A percentile compares a stretch with the other conserved stretches of the same genome.
Evolutionary conservation across 2,329 filamentous ascomycete species (phyloP).

Genomic region (Bipolaris cookei): DNA sequence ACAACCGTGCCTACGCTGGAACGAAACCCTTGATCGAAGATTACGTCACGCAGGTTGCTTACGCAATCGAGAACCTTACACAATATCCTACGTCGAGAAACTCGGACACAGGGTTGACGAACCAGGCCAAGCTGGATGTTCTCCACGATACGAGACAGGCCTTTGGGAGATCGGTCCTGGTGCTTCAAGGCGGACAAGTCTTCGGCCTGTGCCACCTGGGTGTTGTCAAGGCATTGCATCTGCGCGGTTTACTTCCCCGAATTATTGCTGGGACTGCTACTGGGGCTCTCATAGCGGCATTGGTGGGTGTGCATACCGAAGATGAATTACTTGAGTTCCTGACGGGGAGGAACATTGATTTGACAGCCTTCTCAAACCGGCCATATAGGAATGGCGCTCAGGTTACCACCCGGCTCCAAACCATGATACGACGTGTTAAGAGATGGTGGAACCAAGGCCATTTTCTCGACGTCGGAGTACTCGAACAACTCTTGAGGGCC

Average conservation of each 20-base stretch:
- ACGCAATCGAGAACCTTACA: constrained; percentile 78
- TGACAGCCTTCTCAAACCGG: constrained; percentile 73
- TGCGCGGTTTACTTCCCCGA: constrained; percentile 79
- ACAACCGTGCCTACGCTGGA: constrained; percentile 83
- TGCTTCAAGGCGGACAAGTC: constrained; percentile 88
- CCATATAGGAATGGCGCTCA: constrained; percentile 28
- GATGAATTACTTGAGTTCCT: constrained; percentile 81
- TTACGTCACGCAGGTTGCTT: constrained; percentile 84
- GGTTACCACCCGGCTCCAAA: constrained; percentile 56
- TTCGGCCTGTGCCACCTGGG: constrained; percentile 91
- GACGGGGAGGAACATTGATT: constrained; percentile 78
- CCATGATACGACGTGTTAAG: constrained; percentile 68
- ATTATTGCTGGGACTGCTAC: constrained; percentile 93
- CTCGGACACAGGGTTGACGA: constrained; percentile 63
- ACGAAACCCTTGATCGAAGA: constrained; percentile 92
- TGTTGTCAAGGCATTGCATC: constrained; percentile 84
- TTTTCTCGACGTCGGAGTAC: constrained; percentile 78
- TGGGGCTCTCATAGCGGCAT: constrained; percentile 84
- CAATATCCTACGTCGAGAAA: constrained; percentile 63
- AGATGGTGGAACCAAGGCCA: constrained; percentile 79
- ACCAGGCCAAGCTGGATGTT: constrained; percentile 82
- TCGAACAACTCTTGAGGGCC: constrained; percentile 82
- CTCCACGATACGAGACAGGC: constrained; percentile 86
- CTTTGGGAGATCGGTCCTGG: constrained; percentile 83
- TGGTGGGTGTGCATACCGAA: constrained; percentile 86